A percentile compares a stretch with the other conserved stretches of the same genome.
Conservation (phyloP, 1,284 basidiomycete genomes). For the Trametes sp. region DNA sequence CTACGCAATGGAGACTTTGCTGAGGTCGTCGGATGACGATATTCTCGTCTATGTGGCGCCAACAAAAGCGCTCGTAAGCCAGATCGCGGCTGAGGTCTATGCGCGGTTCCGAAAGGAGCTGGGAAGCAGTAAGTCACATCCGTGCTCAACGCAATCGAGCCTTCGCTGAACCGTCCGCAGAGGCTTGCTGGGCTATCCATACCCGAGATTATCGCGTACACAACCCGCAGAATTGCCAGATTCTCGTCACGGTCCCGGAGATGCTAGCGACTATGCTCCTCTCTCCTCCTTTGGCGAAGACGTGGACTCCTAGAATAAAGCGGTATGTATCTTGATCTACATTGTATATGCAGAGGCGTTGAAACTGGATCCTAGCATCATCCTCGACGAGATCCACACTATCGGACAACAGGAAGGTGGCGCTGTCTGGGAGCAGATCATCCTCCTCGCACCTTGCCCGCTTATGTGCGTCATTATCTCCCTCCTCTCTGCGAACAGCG, state of each 20-base stretch:
- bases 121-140: constrained; percentile 48
- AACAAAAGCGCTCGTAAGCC: constrained; percentile 74
- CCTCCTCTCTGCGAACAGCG: background rate
- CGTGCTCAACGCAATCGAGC: background rate
- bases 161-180: background rate
- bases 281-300: constrained; percentile 64
- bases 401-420: constrained; percentile 75
- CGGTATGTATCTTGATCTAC: constrained; percentile 47
- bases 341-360: background rate
- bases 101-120: constrained; percentile 71
- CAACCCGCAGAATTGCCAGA: constrained; percentile 71
- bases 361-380: constrained; percentile 53
- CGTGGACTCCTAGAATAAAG: constrained; percentile 70
- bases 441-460: constrained; percentile 70
- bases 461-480: constrained; percentile 59
- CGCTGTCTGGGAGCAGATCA: constrained; percentile 74
- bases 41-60: constrained; percentile 78
- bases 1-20: constrained; percentile 76
- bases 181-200: constrained; percentile 74
- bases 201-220: constrained; percentile 72
- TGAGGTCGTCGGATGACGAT: constrained; percentile 66
- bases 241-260: constrained; percentile 76
- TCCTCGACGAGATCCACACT: constrained; percentile 76
- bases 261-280: constrained; percentile 73
- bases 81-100: constrained; percentile 75